Evolutionary conservation across 75 land plant species (phyloP), one percentile per base, ranked within the genome.

Genomic region (Pseudotsuga menziesii): DNA sequence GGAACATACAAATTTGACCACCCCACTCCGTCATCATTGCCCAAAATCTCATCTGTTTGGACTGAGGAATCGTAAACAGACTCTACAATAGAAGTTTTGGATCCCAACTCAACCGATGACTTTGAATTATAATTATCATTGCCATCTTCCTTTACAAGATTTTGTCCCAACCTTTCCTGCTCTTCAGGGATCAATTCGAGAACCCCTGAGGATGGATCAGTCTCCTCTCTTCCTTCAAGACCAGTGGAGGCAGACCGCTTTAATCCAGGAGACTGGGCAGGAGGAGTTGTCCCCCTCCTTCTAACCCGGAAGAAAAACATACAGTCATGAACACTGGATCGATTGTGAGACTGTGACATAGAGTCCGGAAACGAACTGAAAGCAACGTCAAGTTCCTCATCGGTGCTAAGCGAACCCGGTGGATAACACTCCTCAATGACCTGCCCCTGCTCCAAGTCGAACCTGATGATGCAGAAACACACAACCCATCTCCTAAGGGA

Each of bases 371-470:
- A 97, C 14, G 99, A 92, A 78, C 84, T 91, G 85, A 89, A 95
- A 22, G 99, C 98, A 52, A 94, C 86, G 78, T 89, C 89, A 59
- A 92, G 95, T 75, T 89, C 98, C 79, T 94, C 93, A 36, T 89
- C 91, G 20, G 78, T 83, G 32, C 87, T 83, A 61, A 97, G 85
- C 58, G 84, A 85, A 20, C 81, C 87, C 17, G 89, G 77, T 14
- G 99, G 99, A 72, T 78, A 95, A 79, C 94, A 92, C 79, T 90
- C 91, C 82, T 97, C 99, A n/a, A 97, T 89, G 55, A 95, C 80
- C 89, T 97, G 99, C 56, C 99, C 99, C 73, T 86, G 98, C 82
- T 97, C 98, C 23, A 97, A 87, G 80, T 97, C 99, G 83, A 97
- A 97, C 63, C 98, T 79, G 80, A 97, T 92, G 73, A 87, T 83